Percentiles rank a stretch among this genome's conserved stretches.
phyloP scores from a whole-genome alignment of 2,329 filamentous ascomycete genomes.

The Fusarium metavorans region DNA sequence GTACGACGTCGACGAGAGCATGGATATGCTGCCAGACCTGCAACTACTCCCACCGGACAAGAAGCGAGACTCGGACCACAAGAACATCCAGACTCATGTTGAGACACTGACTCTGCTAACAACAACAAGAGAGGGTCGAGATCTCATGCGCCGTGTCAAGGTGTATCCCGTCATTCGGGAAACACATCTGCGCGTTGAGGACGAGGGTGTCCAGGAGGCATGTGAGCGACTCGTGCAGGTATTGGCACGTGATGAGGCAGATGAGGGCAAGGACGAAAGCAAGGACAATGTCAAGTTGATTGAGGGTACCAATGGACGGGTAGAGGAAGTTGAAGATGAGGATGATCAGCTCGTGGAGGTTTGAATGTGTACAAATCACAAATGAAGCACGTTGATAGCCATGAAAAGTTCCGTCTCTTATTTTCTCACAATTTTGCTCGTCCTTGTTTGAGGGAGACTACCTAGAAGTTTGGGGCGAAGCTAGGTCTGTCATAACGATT shows the following conservation, averaged over 20 bases:
- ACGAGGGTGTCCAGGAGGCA: slow-evolving; percentile 84
- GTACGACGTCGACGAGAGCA: slow-evolving; percentile 86
- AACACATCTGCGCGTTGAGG: slow-evolving; percentile 80
- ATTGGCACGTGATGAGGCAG: slow-evolving; percentile 81
- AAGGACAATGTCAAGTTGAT: slow-evolving; percentile 55
- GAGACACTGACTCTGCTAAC: slow-evolving; percentile 89
- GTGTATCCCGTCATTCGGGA: slow-evolving; percentile 93
- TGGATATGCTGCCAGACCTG: slow-evolving; percentile 88
- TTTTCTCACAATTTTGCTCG: neutral
- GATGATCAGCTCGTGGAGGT: slow-evolving; percentile 69
- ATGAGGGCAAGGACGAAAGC: slow-evolving; percentile 51
- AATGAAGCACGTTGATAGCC: neutral
- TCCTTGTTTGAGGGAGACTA: neutral
- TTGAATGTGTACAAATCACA: slow-evolving; percentile 44
- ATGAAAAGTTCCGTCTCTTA: neutral
- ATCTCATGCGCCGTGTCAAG: slow-evolving; percentile 79
- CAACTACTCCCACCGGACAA: slow-evolving; percentile 93
- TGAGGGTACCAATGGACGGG: slow-evolving; percentile 55
- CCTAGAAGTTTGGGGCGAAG: neutral
- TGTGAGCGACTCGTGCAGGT: slow-evolving; percentile 93
- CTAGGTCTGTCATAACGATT: neutral
- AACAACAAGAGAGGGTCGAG: slow-evolving; percentile 80
- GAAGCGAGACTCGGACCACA: slow-evolving; percentile 79
- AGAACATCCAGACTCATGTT: slow-evolving; percentile 86
- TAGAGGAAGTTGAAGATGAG: slow-evolving; percentile 61